Percentiles rank a stretch among this genome's conserved stretches.
These are phyloP conservation scores for Cystobasidium ongulense DNA, from an alignment of 768 basidiomycete species.

Conservation along the genomic window DNA sequence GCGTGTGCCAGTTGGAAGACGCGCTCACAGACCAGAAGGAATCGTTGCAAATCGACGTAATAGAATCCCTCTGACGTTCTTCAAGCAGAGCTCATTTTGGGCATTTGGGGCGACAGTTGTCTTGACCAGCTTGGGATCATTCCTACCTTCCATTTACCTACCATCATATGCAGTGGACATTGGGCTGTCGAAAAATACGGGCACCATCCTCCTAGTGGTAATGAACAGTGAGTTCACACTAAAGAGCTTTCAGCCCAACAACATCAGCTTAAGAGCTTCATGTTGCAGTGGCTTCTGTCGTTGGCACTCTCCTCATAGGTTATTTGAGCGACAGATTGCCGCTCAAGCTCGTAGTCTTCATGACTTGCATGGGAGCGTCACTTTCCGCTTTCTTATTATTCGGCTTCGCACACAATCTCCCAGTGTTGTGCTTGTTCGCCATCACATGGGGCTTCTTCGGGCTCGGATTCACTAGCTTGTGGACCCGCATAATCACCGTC, in stretches of 20 bases:
- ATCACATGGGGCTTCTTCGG: conserved; percentile 13
- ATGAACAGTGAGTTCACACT: neutral
- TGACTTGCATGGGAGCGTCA: conserved; percentile 12
- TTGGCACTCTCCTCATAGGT: neutral
- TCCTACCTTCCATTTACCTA: conserved; percentile 18
- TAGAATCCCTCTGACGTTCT: neutral
- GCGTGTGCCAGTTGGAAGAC: conserved; percentile 4
- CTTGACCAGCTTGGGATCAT: neutral
- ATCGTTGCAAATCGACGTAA: neutral
- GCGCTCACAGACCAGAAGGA: neutral
- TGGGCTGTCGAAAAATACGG: neutral
- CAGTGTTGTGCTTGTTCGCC: conserved; percentile 9
- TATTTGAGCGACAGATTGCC: conserved; percentile 21
- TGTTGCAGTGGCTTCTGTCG: neutral
- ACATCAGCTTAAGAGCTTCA: neutral
- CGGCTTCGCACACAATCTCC: conserved; percentile 4
- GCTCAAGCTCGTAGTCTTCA: neutral
- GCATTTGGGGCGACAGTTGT: neutral
- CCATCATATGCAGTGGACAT: conserved; percentile 5
- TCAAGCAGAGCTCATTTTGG: conserved; percentile 17
- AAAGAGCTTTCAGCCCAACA: neutral
- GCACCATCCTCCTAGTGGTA: conserved; percentile 1
- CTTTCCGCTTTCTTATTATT: conserved; percentile 2
- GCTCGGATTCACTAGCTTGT: conserved; percentile 19
- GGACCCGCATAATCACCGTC: conserved; percentile 11